These are phyloP conservation scores for Fusarium anthophilum DNA, from an alignment of 2,329 filamentous ascomycete species.

Conservation along the genomic window DNA sequence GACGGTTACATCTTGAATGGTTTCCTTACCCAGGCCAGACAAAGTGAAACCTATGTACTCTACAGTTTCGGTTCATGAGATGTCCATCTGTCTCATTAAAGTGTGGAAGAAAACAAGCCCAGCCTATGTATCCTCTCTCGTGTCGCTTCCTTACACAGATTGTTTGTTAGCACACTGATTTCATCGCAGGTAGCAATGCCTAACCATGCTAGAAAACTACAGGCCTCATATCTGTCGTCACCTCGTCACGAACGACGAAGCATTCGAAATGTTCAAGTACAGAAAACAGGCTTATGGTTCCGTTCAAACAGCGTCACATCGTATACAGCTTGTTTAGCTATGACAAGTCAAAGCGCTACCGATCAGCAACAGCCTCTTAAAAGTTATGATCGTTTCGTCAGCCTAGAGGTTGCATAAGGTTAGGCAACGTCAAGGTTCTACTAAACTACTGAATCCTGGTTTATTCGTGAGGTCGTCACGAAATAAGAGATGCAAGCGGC, in stretches of 20 bases:
- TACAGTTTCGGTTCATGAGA: neutral
- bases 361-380: slow-evolving; percentile 4
- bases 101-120: neutral
- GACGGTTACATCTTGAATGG: neutral
- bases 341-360: neutral
- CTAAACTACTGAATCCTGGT: neutral
- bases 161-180: neutral
- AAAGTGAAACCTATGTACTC: neutral
- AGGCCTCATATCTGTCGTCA: neutral
- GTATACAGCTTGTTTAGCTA: neutral
- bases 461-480: neutral
- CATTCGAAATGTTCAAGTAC: neutral
- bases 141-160: neutral
- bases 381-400: slow-evolving; percentile 4
- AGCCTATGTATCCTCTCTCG: neutral
- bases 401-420: neutral
- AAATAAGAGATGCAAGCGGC: slow-evolving; percentile 29
- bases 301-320: neutral
- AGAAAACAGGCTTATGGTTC: neutral
- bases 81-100: neutral
- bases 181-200: neutral
- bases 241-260: neutral
- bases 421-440: neutral
- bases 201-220: neutral
- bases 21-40: neutral